Conservation (phyloP, 2,329 filamentous ascomycete species). For the Taxawa tesnikishii region DNA sequence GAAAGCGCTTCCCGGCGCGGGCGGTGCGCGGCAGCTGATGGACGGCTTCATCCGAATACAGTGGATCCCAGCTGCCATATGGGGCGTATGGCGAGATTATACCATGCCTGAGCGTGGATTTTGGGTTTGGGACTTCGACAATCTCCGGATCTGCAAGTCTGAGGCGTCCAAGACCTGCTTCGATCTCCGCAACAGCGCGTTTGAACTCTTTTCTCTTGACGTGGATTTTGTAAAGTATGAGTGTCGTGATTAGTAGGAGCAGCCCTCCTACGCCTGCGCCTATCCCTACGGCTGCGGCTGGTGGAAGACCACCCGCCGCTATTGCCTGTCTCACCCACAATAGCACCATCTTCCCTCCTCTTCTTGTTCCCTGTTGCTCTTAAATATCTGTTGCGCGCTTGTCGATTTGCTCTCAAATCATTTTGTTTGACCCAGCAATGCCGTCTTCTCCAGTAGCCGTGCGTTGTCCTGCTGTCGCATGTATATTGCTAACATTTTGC, state of each 20-base stretch:
- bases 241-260: constrained; percentile 13
- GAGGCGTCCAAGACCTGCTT: constrained; percentile 11
- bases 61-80: constrained; percentile 26
- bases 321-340: too few species aligned
- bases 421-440: too few species aligned
- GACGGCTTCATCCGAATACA: constrained; percentile 26
- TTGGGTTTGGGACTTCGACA: constrained; percentile 11
- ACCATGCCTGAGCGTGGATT: constrained; percentile 15
- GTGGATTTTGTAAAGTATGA: constrained; percentile 13
- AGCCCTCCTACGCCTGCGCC: constrained; percentile 16
- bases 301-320: constrained; percentile 1
- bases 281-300: constrained; percentile 10
- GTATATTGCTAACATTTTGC: too few species aligned
- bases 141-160: neutral
- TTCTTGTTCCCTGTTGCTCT: too few species aligned
- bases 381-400: too few species aligned
- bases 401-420: too few species aligned
- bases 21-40: constrained; percentile 5
- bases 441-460: too few species aligned
- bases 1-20: neutral
- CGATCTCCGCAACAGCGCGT: constrained; percentile 13
- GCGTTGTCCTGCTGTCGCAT: too few species aligned
- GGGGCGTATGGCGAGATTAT: constrained; percentile 21
- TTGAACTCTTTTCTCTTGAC: constrained; percentile 14
- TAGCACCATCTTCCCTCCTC: neutral